phyloP scores from a whole-genome alignment of 495 filamentous ascomycete species.

The Penicillium fimorum region DNA sequence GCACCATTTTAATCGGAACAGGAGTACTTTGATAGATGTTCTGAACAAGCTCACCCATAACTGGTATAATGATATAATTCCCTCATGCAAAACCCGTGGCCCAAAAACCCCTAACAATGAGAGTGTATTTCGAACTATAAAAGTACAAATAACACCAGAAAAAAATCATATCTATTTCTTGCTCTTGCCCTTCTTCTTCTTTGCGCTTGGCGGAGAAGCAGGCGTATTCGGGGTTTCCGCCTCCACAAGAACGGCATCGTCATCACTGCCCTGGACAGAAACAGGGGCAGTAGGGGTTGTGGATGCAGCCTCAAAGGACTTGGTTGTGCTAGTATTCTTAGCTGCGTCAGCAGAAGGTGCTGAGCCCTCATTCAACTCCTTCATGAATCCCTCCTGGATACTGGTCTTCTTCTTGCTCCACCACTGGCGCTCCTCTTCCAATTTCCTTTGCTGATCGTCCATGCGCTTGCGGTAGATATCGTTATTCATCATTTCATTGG shows the following conservation, averaged over 20 bases:
- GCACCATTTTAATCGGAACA: not conserved
- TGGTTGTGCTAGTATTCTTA: constrained; percentile 19
- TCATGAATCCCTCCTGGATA: constrained; percentile 78
- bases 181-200: constrained; percentile 72
- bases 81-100: not conserved
- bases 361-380: constrained; percentile 65
- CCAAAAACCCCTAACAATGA: not conserved
- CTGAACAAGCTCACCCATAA: not conserved
- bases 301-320: constrained; percentile 28
- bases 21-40: not conserved
- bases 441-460: constrained; percentile 63
- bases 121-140: not conserved
- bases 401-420: constrained; percentile 80
- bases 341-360: constrained; percentile 20
- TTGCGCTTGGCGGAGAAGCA: constrained; percentile 29
- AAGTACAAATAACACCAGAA: constrained; percentile 12
- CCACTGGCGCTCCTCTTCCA: constrained; percentile 74
- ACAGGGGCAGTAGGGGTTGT: constrained; percentile 22
- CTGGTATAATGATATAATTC: constrained; percentile 7
- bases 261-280: constrained; percentile 59
- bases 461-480: constrained; percentile 58
- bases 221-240: constrained; percentile 54
- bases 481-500: constrained; percentile 79
- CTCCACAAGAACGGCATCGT: constrained; percentile 84
- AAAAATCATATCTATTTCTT: constrained; percentile 60